phyloP scores from a whole-genome alignment of 1,139 yeast species.

The Citeromyces siamensis region DNA sequence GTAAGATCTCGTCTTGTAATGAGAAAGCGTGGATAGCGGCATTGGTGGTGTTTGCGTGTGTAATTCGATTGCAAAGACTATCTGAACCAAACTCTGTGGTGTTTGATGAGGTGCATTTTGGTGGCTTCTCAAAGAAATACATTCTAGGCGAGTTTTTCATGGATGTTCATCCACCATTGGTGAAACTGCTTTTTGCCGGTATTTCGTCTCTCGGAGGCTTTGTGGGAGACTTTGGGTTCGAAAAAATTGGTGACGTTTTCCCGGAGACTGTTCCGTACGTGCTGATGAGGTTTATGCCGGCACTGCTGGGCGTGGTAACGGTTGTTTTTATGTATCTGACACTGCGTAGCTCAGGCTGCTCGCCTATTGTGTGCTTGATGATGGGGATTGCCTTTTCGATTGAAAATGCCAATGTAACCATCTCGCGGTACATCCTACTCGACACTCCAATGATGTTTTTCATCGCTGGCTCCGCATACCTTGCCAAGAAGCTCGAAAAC shows the following conservation, averaged over 20 bases:
- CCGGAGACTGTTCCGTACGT: constrained; percentile 59
- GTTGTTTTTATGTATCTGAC: constrained; percentile 70
- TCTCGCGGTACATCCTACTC: constrained; percentile 78
- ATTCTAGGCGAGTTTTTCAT: constrained; percentile 64
- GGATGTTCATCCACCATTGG: constrained; percentile 94
- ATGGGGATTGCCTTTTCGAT: constrained; percentile 58
- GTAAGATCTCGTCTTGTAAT: constrained; percentile 19
- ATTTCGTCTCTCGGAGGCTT: constrained; percentile 65
- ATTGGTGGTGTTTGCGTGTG: constrained; percentile 39
- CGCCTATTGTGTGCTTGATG: constrained; percentile 59
- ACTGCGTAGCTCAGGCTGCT: constrained; percentile 75
- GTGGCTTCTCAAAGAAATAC: constrained; percentile 69
- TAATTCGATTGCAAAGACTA: constrained; percentile 49
- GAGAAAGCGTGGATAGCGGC: constrained; percentile 31
- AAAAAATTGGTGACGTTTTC: constrained; percentile 53
- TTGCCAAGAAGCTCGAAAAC: constrained; percentile 70
- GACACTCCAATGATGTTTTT: constrained; percentile 89
- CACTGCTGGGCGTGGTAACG: constrained; percentile 71
- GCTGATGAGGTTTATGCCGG: constrained; percentile 80
- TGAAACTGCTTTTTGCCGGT: constrained; percentile 79
- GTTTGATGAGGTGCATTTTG: constrained; percentile 86
- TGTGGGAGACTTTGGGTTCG: constrained; percentile 61
- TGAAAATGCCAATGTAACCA: constrained; percentile 82
- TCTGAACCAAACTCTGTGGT: constrained; percentile 71
- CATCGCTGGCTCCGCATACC: constrained; percentile 77